Evolutionary conservation across 305 asterid genomes (phyloP), one percentile per base, ranked within the genome.

Genomic region (Ilex paraguariensis): DNA sequence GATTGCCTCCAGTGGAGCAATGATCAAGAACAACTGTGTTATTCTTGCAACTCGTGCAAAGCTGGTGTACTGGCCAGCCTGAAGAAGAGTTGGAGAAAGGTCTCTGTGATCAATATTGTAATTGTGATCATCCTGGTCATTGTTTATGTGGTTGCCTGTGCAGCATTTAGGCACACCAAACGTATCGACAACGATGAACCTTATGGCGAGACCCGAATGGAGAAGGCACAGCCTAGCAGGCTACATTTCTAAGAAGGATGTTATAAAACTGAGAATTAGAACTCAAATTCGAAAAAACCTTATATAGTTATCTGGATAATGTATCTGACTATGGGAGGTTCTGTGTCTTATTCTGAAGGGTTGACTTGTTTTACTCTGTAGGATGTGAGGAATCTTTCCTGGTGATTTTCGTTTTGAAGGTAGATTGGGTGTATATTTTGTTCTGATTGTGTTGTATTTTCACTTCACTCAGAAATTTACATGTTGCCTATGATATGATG

Each of bases 71-170:
- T 91, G 28, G 98, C 89, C 64, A 88, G 92, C 84, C 42, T 88
- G 63, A 81, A 79, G 86, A 80, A 62, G 77, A 91, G 96, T 69
- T 91, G 98, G 98, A 82, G 97, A 68, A 91, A 82, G 73, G 98
- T 85, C 13, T 88, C 97, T 0, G 74, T 85, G 21, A 78, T 91
- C 77, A 87, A 91, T 66, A 77, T 87, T 4, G 87, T 88, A 28
- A 77, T 92, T 40, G 50, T 90, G 61, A 77, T 92, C 73, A 63
- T 90, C 69, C 90, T 92, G 11, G 90, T 87, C 7, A 77, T 90
- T 12, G 63, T 80, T 52, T 90, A 92, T 14, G 86, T 82, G n/a
- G 75, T 90, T 6, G 96, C 94, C 5, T 79, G 82, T 5, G 87
- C 84, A 0, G 98, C 98, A 13, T 90, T 82, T 52, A 75, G 97